Conservation (phyloP, 441 rosid genomes). For the Jatropha podagrica region DNA sequence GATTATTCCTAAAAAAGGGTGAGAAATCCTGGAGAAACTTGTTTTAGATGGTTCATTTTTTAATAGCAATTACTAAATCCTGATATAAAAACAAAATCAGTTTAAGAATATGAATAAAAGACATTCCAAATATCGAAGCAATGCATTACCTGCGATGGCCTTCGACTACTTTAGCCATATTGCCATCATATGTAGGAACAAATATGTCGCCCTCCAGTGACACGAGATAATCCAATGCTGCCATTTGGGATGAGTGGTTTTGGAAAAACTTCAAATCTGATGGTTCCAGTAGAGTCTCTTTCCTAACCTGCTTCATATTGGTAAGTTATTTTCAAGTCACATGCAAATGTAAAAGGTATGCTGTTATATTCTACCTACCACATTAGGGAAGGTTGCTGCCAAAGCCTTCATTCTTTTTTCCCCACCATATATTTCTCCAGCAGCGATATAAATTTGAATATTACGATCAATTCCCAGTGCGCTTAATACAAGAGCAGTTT, state of each 20-base stretch:
- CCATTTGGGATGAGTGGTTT: slow-evolving; percentile 92
- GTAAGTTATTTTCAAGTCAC: neutral
- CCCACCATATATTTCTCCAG: slow-evolving; percentile 88
- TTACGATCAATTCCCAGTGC: slow-evolving; percentile 66
- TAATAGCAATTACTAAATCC: neutral
- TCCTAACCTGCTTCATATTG: slow-evolving; percentile 56
- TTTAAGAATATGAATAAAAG: neutral
- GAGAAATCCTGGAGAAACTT: neutral
- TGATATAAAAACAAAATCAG: neutral
- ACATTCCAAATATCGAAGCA: neutral
- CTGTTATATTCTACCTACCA: slow-evolving; percentile 52
- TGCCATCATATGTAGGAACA: slow-evolving; percentile 83
- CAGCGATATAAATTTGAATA: slow-evolving; percentile 78
- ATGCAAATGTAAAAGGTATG: neutral
- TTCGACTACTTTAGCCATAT: slow-evolving; percentile 95
- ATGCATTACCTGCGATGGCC: slow-evolving; percentile 81
- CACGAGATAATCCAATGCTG: slow-evolving; percentile 87
- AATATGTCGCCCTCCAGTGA: slow-evolving; percentile 82
- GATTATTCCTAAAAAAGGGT: neutral
- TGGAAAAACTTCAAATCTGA: slow-evolving; percentile 69
- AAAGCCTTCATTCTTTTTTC: slow-evolving; percentile 64
- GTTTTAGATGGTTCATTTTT: neutral
- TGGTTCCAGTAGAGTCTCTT: slow-evolving; percentile 69
- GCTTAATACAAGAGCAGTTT: slow-evolving; percentile 71
- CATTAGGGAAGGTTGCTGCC: slow-evolving; percentile 55